A percentile compares a stretch with the other conserved stretches of the same genome.
Conservation (phyloP, 345 rosid species). For the Gynandropsis gynandra region DNA sequence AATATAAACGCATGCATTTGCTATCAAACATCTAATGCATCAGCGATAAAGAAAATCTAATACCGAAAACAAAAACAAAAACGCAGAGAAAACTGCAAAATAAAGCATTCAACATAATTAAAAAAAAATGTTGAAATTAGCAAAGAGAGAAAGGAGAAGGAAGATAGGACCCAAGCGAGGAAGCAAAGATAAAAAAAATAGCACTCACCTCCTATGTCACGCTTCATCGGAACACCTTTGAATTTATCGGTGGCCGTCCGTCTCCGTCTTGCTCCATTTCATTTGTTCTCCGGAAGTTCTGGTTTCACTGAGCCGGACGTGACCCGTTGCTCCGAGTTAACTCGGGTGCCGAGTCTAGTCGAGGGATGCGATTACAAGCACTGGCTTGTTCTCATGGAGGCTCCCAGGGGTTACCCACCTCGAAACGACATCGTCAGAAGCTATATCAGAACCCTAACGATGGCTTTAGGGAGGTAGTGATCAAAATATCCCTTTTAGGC, state of each 20-base stretch:
- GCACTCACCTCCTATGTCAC: too few species aligned
- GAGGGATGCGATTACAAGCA: constrained; percentile 46
- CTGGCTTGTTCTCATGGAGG: constrained; percentile 41
- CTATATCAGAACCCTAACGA: constrained; percentile 32
- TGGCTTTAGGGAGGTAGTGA: constrained; percentile 35
- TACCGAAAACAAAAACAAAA: too few species aligned
- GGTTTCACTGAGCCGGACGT: constrained; percentile 15
- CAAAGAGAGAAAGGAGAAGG: too few species aligned
- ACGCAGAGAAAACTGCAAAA: too few species aligned
- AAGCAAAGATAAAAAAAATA: too few species aligned
- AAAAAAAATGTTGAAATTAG: too few species aligned
- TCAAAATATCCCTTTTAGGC: background rate
- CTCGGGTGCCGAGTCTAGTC: constrained; percentile 23
- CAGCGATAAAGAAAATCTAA: too few species aligned
- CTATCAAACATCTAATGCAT: too few species aligned
- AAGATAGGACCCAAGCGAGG: too few species aligned
- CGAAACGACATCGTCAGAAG: constrained; percentile 33
- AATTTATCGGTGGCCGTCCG: constrained; percentile 21
- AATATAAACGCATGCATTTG: too few species aligned
- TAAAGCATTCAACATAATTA: too few species aligned
- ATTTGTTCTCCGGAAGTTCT: constrained; percentile 19
- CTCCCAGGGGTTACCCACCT: constrained; percentile 39
- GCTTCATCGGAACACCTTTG: constrained; percentile 20
- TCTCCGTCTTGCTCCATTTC: background rate
- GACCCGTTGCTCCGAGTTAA: constrained; percentile 25